These are phyloP conservation scores for Borealophlyctis nickersoniae DNA, from an alignment of 192 early-diverging fungal genomes.

Conservation along the genomic window DNA sequence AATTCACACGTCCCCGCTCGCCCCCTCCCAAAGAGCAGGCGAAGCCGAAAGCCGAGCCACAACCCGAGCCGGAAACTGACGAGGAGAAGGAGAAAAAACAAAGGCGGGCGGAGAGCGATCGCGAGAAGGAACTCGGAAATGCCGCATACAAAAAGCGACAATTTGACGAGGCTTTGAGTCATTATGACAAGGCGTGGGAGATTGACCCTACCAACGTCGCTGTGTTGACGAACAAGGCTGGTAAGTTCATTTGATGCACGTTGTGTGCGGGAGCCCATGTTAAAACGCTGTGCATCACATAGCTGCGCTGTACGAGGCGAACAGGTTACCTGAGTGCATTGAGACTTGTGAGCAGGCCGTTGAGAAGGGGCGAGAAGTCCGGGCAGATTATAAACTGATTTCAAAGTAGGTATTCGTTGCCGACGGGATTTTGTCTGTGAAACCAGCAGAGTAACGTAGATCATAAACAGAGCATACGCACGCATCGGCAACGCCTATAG, in stretches of 20 bases:
- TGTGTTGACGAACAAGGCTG: conserved; percentile 93
- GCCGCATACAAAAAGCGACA: conserved; percentile 86
- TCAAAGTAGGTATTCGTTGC: conserved; percentile 68
- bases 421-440: conserved; percentile 1
- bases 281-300: too few relatives aligned
- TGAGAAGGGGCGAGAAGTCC: conserved; percentile 84
- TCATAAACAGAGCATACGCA: conserved; percentile 68
- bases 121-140: conserved; percentile 87
- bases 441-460: not conserved
- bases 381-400: conserved; percentile 92
- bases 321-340: conserved; percentile 88
- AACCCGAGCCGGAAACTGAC: conserved; percentile 42
- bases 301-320: conserved; percentile 94
- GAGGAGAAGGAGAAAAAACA: conserved; percentile 66
- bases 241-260: conserved; percentile 32
- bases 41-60: conserved; percentile 36
- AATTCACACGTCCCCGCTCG: too few relatives aligned
- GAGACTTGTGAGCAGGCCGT: conserved; percentile 87
- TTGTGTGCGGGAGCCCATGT: not conserved
- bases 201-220: conserved; percentile 87
- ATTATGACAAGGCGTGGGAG: conserved; percentile 90
- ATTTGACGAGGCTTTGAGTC: conserved; percentile 83
- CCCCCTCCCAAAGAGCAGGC: conserved; percentile 27
- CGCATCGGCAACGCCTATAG: conserved; percentile 87
- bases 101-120: conserved; percentile 57